Conservation (phyloP, 441 rosid species). For the Gossypium trilobum region DNA sequence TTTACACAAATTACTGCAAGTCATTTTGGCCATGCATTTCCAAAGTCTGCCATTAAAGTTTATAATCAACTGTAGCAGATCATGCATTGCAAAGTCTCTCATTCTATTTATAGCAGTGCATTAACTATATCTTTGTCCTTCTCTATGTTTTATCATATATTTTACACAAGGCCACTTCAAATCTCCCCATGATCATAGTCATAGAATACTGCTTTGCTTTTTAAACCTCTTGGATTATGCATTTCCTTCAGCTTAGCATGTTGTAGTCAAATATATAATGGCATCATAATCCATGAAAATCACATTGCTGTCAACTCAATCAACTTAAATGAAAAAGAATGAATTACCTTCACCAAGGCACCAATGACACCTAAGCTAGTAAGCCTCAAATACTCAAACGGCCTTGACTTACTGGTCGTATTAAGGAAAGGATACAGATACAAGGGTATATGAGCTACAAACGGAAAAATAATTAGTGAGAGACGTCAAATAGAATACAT, state of each 20-base stretch:
- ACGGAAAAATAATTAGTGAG: slow-evolving; percentile 8
- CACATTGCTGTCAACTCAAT: neutral
- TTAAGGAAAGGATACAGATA: slow-evolving; percentile 94
- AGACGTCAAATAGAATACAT: neutral
- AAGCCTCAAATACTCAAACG: slow-evolving; percentile 88
- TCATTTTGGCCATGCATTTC: neutral
- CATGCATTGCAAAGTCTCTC: neutral
- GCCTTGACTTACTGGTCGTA: slow-evolving; percentile 93
- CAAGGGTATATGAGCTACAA: slow-evolving; percentile 90
- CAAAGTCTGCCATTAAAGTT: neutral
- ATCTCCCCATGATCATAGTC: neutral
- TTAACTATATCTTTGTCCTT: neutral
- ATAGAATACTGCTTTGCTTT: neutral
- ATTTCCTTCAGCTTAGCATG: neutral
- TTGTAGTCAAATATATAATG: neutral
- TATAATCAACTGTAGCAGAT: neutral
- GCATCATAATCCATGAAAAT: neutral
- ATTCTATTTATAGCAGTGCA: neutral
- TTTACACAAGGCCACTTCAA: neutral
- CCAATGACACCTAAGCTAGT: slow-evolving; percentile 98
- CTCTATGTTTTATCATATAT: neutral
- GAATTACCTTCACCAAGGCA: slow-evolving; percentile 86
- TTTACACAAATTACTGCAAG: neutral
- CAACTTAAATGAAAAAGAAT: slow-evolving; percentile 13
- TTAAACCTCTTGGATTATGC: neutral